A percentile compares a stretch with the other conserved stretches of the same genome.
These are phyloP conservation scores for Alternaria conjuncta DNA, from an alignment of 2,329 filamentous ascomycete species.

Conservation along the genomic window DNA sequence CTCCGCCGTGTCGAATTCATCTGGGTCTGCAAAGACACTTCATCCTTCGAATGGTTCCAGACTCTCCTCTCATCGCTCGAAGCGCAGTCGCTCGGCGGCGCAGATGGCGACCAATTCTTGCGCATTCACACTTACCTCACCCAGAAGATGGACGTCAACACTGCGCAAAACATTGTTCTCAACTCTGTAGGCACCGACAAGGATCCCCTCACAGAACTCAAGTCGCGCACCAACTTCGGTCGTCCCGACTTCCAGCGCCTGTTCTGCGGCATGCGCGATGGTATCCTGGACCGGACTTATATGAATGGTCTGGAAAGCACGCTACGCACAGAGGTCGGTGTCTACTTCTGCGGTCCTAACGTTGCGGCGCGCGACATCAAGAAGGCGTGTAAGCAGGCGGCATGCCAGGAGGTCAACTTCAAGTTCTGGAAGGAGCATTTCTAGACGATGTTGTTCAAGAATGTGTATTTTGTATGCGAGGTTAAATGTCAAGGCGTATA, in stretches of 20 bases:
- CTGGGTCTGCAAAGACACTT: conserved; percentile 96
- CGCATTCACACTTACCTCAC: conserved; percentile 98
- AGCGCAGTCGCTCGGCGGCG: conserved; percentile 72
- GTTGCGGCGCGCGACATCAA: conserved; percentile 81
- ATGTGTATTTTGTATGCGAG: not conserved
- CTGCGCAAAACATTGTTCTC: conserved; percentile 93
- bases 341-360: conserved; percentile 96
- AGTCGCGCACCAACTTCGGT: conserved; percentile 90
- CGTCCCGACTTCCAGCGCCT: conserved; percentile 86
- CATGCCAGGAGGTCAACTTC: conserved; percentile 82
- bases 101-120: conserved; percentile 81
- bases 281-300: conserved; percentile 84
- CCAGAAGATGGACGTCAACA: conserved; percentile 89
- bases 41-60: conserved; percentile 99
- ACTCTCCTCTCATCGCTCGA: conserved; percentile 90
- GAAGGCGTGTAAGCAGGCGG: conserved; percentile 76
- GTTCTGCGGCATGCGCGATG: conserved; percentile 84
- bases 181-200: conserved; percentile 88
- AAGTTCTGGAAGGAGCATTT: conserved; percentile 99
- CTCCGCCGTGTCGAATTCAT: conserved; percentile 97
- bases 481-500: not conserved
- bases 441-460: conserved; percentile 30
- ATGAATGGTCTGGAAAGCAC: conserved; percentile 79
- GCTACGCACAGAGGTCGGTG: conserved; percentile 84
- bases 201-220: conserved; percentile 91